A percentile compares a stretch with the other conserved stretches of the same genome.
Evolutionary conservation across 805 yeast species (phyloP).

Genomic region (Torulaspora gathmanii): DNA sequence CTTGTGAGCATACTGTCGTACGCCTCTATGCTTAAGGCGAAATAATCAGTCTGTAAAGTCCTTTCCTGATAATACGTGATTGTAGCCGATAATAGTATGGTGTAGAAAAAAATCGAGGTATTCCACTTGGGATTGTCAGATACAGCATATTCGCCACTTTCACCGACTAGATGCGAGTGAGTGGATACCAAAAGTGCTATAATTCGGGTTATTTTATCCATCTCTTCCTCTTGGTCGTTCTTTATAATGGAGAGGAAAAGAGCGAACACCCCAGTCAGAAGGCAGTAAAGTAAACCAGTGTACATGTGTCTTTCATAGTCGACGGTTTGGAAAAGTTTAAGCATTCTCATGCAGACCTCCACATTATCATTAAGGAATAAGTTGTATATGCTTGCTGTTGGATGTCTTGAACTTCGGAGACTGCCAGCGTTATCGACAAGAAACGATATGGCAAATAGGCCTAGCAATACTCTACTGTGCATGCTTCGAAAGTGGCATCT

Average conservation of each 20-base stretch:
- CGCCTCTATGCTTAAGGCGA: slow-evolving; percentile 3
- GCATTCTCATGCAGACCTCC: slow-evolving; percentile 16
- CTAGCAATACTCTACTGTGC: slow-evolving; percentile 18
- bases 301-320: slow-evolving; percentile 23
- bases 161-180: slow-evolving; percentile 20
- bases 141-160: slow-evolving; percentile 14
- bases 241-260: slow-evolving; percentile 21
- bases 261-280: slow-evolving; percentile 24
- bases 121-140: slow-evolving; percentile 29
- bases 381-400: slow-evolving; percentile 14
- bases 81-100: slow-evolving; percentile 21
- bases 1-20: slow-evolving; percentile 14
- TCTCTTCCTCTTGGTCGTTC: slow-evolving; percentile 16
- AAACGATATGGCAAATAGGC: slow-evolving; percentile 22
- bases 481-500: slow-evolving; percentile 24
- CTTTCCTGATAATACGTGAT: slow-evolving; percentile 13
- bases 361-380: slow-evolving; percentile 14
- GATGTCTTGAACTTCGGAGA: slow-evolving; percentile 15
- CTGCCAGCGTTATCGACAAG: slow-evolving; percentile 22
- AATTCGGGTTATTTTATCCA: slow-evolving; percentile 9
- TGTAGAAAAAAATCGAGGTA: slow-evolving; percentile 22
- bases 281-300: slow-evolving; percentile 23
- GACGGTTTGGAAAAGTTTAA: slow-evolving; percentile 18
- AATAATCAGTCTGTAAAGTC: not conserved
- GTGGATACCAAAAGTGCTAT: slow-evolving; percentile 15